Conservation (phyloP, 306 rosid genomes). For the Canavalia gladiata region DNA sequence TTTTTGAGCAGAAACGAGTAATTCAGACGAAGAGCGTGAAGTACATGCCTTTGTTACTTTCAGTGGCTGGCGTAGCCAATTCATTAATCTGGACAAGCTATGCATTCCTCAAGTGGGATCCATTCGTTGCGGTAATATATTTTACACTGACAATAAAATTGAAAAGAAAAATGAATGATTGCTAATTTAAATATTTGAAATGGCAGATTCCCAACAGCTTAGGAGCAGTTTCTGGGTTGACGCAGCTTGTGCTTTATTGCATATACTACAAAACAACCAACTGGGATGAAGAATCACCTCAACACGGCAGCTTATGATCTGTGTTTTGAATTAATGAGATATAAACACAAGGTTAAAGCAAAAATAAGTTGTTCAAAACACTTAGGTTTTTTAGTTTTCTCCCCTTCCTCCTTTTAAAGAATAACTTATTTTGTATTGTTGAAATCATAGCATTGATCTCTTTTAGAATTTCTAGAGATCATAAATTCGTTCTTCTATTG, state of each 20-base stretch:
- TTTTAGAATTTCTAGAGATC: conserved; percentile 22
- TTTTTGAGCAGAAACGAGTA: conserved; percentile 64
- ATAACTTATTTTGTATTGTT: conserved; percentile 14
- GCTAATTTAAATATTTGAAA: neutral
- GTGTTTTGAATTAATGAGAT: neutral
- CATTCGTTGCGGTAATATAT: conserved; percentile 63
- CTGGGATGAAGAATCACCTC: conserved; percentile 44
- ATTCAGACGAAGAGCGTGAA: conserved; percentile 81
- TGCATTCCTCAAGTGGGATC: conserved; percentile 74
- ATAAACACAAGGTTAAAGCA: neutral
- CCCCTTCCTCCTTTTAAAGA: neutral
- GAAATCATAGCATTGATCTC: conserved; percentile 3
- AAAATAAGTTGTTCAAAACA: neutral
- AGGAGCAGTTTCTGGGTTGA: conserved; percentile 70
- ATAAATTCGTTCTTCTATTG: neutral
- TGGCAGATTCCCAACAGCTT: conserved; percentile 62
- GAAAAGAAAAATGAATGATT: too few relatives aligned
- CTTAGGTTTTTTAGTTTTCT: neutral
- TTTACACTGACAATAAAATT: neutral
- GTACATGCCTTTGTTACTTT: conserved; percentile 86
- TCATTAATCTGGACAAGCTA: conserved; percentile 66
- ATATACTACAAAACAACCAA: conserved; percentile 63
- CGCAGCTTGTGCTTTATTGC: conserved; percentile 70
- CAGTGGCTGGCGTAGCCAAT: conserved; percentile 69
- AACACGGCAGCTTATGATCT: conserved; percentile 18